Base-by-base conservation (phyloP, 768 basidiomycete species). In the Sarcodon aspratus region DNA sequence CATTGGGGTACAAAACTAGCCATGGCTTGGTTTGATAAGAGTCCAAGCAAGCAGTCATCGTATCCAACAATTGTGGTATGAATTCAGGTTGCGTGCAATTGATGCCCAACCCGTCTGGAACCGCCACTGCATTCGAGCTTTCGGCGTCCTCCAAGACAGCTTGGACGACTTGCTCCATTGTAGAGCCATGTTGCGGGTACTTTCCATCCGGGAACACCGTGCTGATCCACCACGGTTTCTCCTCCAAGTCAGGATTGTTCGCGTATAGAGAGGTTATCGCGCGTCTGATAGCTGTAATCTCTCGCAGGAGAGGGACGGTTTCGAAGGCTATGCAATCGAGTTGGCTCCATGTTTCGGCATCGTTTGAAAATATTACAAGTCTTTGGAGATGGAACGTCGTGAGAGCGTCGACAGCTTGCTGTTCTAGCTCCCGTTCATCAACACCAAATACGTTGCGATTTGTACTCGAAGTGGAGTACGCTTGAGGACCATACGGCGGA, bases 221-320 rank as follows among this genome's bases (percentile, higher is more conserved):
- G 44, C 71, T 76, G 50, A 88, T 76, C 85, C 85, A 90, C 82
- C 85, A 90, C 33, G 73, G 74, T 60, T 87, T 87, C 55, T 51
- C 50, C 47, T 44, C 52, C 52, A 32, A 11, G 15, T 7, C 47
- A 9, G 31, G 45, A 8, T 38, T 35, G 47, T 51, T 46, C 2
- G 27, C 21, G 2, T 60, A 48, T 10, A 85, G 64, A 5, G 46
- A 43, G 1, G 55, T 58, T 55, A 92, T 73, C 3, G 85, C 85
- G 9, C 63, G 64, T 45, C 84, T 67, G 52, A 90, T 80, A 11
- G 82, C 84, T 17, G 60, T 60, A 4, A 84, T 69, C 60, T 91
- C 89, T 34, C 79, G 65, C 7, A 72, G 58, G 3, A 88, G 66
- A 0, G 88, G 85, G 4, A 90, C 66, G 0, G 86, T 90, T 69